phyloP scores from a whole-genome alignment of 768 basidiomycete species.

The Pluteus cervinus region DNA sequence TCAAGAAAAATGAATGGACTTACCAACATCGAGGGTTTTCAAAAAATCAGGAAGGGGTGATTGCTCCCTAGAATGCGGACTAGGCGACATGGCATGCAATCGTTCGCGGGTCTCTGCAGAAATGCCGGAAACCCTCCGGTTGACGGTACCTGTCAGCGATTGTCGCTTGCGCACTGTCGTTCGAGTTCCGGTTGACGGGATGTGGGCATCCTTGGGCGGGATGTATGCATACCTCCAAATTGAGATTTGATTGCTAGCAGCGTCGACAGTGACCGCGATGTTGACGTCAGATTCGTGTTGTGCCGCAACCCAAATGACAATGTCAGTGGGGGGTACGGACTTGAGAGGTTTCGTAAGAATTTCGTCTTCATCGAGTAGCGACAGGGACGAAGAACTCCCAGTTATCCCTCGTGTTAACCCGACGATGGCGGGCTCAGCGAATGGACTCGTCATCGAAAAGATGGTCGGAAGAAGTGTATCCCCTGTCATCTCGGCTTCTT shows the following conservation, averaged over 20 bases:
- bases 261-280: conserved; percentile 54
- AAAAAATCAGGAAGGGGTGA: conserved; percentile 28
- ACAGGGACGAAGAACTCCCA: conserved; percentile 30
- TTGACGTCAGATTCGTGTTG: conserved; percentile 36
- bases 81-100: conserved; percentile 32
- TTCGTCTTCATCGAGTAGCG: conserved; percentile 51
- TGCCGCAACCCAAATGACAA: conserved; percentile 53
- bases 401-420: conserved; percentile 61
- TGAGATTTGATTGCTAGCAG: conserved; percentile 45
- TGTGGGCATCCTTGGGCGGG: conserved; percentile 47
- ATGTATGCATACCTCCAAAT: conserved; percentile 73
- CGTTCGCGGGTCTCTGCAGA: conserved; percentile 29
- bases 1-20: too few relatives aligned
- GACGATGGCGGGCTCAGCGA: conserved; percentile 67
- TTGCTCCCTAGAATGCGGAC: conserved; percentile 23
- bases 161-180: conserved; percentile 25
- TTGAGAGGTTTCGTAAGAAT: conserved; percentile 42
- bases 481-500: conserved; percentile 59
- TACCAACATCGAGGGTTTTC: conserved; percentile 37
- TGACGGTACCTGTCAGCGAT: conserved; percentile 28
- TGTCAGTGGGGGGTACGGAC: conserved; percentile 57
- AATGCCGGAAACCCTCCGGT: conserved; percentile 32
- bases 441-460: conserved; percentile 72
- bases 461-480: conserved; percentile 73
- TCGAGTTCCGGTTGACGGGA: neutral